Evolutionary conservation across 2,329 filamentous ascomycete species (phyloP), one percentile per base, ranked within the genome.

Genomic region (Claviceps sp.): DNA sequence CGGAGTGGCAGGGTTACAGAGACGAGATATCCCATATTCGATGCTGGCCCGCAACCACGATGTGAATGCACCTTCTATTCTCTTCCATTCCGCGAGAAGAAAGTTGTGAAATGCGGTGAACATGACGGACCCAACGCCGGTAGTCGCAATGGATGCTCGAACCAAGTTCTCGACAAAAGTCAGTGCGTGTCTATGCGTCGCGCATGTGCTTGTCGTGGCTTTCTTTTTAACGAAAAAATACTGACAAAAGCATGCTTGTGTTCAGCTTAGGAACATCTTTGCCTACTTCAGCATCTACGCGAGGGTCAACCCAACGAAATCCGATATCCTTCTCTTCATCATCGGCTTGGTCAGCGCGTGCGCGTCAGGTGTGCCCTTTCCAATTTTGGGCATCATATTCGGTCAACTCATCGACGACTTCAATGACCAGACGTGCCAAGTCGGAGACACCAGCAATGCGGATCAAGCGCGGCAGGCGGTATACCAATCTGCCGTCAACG

Each of bases 341-440:
- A 51, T 49, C 29, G 56, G 54, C 49, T 45, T 48, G 23, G 45
- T 57, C 39, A 49, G 47, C 47, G 47, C 47, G 5, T 49, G 47
- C 29, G 47, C 47, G 34, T 49, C 66, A 67, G 76, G 76, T 17
- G 69, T 77, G 8, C 76, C 76, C 0, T 77, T 79, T 49, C 77
- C 76, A 9, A 63, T 80, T 22, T 70, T 79, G 42, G 76, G 73
- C 50, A 74, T 80, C 45, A 64, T 80, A 38, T 79, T 79, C 56
- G 75, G 76, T 47, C 66, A 77, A 59, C 69, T 80, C 5, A 67
- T 79, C 54, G 72, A 80, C 60, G 67, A 74, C 52, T 66, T 79
- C 57, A 78, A 78, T 57, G 62, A 44, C 23, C n/a, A 44, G 36
- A n/a, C 48, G 64, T 44, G 73, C 73, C 54, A 60, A 13, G 45